Conservation (phyloP, 768 basidiomycete genomes). For the Pisolithus microcarpus region DNA sequence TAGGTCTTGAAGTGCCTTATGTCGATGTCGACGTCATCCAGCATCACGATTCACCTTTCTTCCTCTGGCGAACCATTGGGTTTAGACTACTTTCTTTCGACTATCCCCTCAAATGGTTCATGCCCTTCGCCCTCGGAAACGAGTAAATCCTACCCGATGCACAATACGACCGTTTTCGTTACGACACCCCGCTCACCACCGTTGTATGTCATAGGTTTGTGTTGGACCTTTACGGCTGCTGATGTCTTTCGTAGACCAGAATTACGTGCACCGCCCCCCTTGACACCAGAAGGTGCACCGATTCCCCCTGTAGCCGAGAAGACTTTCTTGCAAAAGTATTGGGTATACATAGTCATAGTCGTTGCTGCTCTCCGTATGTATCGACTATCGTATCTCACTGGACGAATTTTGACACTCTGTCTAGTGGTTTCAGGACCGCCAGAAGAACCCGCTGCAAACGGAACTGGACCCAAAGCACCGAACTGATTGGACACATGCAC, state of each 20-base stretch:
- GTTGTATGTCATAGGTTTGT: slow-evolving; percentile 36
- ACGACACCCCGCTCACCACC: slow-evolving; percentile 45
- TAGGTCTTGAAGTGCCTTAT: slow-evolving; percentile 63
- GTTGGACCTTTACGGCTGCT: background rate
- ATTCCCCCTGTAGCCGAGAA: slow-evolving; percentile 60
- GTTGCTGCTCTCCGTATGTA: slow-evolving; percentile 54
- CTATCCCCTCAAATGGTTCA: slow-evolving; percentile 60
- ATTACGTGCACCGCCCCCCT: slow-evolving; percentile 58
- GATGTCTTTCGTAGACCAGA: slow-evolving; percentile 45
- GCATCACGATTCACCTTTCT: slow-evolving; percentile 49
- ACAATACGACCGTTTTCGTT: slow-evolving; percentile 50
- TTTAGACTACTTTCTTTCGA: slow-evolving; percentile 65
- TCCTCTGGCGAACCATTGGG: slow-evolving; percentile 47
- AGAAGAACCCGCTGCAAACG: slow-evolving; percentile 20
- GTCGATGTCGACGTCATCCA: slow-evolving; percentile 43
- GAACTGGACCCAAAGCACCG: slow-evolving; percentile 15
- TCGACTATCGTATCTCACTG: background rate
- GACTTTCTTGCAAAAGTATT: slow-evolving; percentile 82
- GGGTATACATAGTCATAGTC: slow-evolving; percentile 69
- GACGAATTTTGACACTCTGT: background rate
- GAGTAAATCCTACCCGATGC: slow-evolving; percentile 23
- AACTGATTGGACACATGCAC: slow-evolving; percentile 11
- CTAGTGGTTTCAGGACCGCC: slow-evolving; percentile 25
- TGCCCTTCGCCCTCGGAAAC: slow-evolving; percentile 38
- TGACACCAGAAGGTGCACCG: slow-evolving; percentile 60